A percentile compares a stretch with the other conserved stretches of the same genome.
Evolutionary conservation across 2,329 filamentous ascomycete species (phyloP).

Genomic region (Gnomoniopsis smithogilvyi): DNA sequence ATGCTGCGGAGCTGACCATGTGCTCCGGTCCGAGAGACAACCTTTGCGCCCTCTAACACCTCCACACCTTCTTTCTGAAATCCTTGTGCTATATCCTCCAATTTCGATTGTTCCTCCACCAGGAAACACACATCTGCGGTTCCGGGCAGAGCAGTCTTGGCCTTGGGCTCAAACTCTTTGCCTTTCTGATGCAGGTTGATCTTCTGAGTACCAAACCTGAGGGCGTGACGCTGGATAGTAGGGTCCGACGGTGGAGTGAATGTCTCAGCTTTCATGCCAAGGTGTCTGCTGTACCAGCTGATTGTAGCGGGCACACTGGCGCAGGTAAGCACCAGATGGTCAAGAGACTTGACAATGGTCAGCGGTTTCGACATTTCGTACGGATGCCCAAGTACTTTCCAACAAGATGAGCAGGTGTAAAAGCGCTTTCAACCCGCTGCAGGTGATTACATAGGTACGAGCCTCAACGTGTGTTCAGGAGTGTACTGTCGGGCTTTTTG

Average conservation of each 20-base stretch:
- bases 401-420: no score
- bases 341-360: conserved; percentile 40
- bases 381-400: background rate
- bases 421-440: background rate
- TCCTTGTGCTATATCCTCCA: conserved; percentile 41
- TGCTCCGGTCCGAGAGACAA: conserved; percentile 55
- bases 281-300: conserved; percentile 50
- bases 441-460: no score
- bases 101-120: conserved; percentile 40
- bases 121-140: conserved; percentile 60
- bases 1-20: conserved; percentile 52
- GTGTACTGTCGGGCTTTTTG: no score
- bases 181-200: conserved; percentile 59
- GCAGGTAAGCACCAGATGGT: conserved; percentile 61
- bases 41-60: conserved; percentile 45
- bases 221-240: conserved; percentile 42
- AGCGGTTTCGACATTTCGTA: conserved; percentile 26
- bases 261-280: conserved; percentile 54
- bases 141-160: conserved; percentile 48
- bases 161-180: conserved; percentile 59
- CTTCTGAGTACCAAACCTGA: conserved; percentile 57
- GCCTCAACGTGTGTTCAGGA: no score
- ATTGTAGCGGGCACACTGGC: conserved; percentile 45
- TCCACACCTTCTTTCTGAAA: conserved; percentile 42
- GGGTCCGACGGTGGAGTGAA: conserved; percentile 41